These are phyloP conservation scores for Candida sojae DNA, from an alignment of 1,139 yeast species.

Conservation along the genomic window DNA sequence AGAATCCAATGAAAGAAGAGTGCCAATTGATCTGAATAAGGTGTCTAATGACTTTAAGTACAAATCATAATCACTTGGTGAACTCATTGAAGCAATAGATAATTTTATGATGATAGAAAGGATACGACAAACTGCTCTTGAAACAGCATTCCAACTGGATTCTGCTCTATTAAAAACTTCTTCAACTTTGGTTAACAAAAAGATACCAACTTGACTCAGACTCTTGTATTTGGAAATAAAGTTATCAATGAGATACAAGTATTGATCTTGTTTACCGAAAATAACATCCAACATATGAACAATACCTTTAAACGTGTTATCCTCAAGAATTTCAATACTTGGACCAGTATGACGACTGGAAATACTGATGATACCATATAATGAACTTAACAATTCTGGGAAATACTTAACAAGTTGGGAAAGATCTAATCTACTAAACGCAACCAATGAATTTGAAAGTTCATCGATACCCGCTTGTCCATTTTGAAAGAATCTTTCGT, in stretches of 20 bases:
- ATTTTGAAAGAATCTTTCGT: slow-evolving; percentile 48
- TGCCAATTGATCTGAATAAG: slow-evolving; percentile 43
- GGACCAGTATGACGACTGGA: slow-evolving; percentile 20
- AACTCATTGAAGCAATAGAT: slow-evolving; percentile 30
- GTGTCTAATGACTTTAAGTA: slow-evolving; percentile 32
- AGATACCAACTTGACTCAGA: slow-evolving; percentile 54
- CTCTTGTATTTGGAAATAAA: slow-evolving; percentile 37
- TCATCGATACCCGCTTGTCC: slow-evolving; percentile 49
- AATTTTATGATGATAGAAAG: slow-evolving; percentile 52
- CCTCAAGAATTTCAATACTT: slow-evolving; percentile 37
- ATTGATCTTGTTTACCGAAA: slow-evolving; percentile 68
- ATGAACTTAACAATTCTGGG: slow-evolving; percentile 48
- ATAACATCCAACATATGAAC: slow-evolving; percentile 62
- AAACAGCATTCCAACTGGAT: slow-evolving; percentile 60
- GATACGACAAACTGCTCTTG: slow-evolving; percentile 65
- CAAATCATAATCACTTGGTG: slow-evolving; percentile 21
- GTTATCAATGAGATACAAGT: slow-evolving; percentile 54
- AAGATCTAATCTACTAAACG: slow-evolving; percentile 47
- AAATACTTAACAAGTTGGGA: slow-evolving; percentile 54
- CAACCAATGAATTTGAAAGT: slow-evolving; percentile 40
- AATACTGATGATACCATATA: slow-evolving; percentile 42
- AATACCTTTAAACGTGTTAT: slow-evolving; percentile 52
- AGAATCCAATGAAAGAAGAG: slow-evolving; percentile 50
- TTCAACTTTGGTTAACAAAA: slow-evolving; percentile 48
- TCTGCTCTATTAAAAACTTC: slow-evolving; percentile 51